phyloP scores from a whole-genome alignment of 2,329 filamentous ascomycete species.

The Colletotrichum spaethianum region DNA sequence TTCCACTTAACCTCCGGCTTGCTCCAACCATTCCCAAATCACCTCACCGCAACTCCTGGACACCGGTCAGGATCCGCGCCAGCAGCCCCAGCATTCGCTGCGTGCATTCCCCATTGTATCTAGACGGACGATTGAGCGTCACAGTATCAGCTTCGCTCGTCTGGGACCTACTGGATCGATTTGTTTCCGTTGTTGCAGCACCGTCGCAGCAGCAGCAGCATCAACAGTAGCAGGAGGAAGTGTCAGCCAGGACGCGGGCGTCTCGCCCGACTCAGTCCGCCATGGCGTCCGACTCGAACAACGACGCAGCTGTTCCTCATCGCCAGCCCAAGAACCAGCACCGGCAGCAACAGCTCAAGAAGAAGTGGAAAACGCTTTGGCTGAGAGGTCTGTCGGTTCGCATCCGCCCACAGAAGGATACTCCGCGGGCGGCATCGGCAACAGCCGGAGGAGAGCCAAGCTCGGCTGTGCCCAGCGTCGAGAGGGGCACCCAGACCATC shows the following conservation, averaged over 20 bases:
- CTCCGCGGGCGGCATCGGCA: conserved; percentile 6
- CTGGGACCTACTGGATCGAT: not conserved
- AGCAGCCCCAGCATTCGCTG: not conserved
- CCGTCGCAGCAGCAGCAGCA: not conserved
- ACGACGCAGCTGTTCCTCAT: not conserved
- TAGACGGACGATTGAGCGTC: not conserved
- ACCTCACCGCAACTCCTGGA: conserved; percentile 1
- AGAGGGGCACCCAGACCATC: conserved; percentile 36
- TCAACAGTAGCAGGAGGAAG: not conserved
- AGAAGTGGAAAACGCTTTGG: conserved; percentile 37
- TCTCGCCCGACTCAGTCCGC: conserved; percentile 17
- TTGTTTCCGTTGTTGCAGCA: not conserved
- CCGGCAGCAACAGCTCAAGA: conserved; percentile 30
- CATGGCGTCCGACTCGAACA: conserved; percentile 33
- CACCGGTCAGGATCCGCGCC: not conserved
- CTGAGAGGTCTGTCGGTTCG: conserved; percentile 32
- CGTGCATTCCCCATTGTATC: not conserved
- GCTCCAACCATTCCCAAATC: not conserved
- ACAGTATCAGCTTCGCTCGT: not conserved
- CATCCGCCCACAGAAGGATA: conserved; percentile 32
- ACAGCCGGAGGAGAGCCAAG: not conserved
- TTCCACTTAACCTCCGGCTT: not conserved
- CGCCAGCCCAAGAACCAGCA: not conserved
- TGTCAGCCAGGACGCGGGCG: conserved; percentile 20
- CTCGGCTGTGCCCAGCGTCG: not conserved